Conservation (phyloP, 257 asterid genomes). For the Fraxinus excelsior region DNA sequence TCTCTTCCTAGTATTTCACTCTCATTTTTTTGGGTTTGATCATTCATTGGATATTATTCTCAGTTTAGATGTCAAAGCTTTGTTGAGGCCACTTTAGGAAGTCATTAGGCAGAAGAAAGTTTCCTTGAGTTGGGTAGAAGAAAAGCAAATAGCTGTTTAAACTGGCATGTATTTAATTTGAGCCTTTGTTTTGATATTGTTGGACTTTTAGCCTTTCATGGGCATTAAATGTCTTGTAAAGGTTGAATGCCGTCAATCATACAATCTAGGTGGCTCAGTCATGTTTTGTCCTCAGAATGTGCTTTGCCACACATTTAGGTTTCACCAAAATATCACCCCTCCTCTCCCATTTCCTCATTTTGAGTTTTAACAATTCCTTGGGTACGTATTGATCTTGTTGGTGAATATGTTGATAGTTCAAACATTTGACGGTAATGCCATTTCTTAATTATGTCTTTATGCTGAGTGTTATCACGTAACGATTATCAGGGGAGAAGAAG, state of each 20-base stretch:
- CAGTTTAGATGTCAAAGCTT: background rate
- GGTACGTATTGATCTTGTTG: background rate
- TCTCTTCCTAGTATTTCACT: background rate
- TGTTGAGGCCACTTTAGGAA: background rate
- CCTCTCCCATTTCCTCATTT: background rate
- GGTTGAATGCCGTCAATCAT: background rate
- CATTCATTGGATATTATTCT: background rate
- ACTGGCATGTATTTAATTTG: background rate
- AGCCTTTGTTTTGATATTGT: background rate
- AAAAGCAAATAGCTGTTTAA: background rate
- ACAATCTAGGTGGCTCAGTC: background rate
- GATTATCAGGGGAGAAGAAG: conserved; percentile 68
- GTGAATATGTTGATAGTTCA: background rate
- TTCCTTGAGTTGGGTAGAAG: background rate
- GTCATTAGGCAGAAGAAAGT: background rate
- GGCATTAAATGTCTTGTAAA: background rate
- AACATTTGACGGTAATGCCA: background rate
- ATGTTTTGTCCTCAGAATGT: background rate
- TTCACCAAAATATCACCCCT: background rate
- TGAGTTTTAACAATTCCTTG: background rate
- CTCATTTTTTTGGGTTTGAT: background rate
- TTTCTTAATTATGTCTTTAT: background rate
- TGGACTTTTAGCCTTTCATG: background rate
- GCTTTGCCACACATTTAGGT: background rate
- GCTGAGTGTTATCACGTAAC: background rate